Evolutionary conservation across 495 filamentous ascomycete genomes (phyloP).

Genomic region (Bryoglossum gracile): DNA sequence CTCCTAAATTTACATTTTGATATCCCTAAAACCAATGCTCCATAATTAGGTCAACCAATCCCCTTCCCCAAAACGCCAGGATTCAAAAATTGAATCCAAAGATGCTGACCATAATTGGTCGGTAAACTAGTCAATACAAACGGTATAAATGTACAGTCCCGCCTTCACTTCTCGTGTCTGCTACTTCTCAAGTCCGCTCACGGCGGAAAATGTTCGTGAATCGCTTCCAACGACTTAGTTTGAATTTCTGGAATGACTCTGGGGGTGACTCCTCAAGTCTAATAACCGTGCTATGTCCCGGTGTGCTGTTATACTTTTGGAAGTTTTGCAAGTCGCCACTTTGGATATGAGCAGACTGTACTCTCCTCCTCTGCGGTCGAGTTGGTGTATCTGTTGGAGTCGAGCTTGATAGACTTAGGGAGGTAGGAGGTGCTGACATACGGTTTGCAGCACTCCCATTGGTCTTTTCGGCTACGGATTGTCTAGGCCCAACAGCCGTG

Average conservation of each 20-base stretch:
- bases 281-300: background rate
- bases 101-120: too few relatives aligned
- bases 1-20: too few relatives aligned
- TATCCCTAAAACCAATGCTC: too few relatives aligned
- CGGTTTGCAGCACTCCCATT: background rate
- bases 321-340: constrained; percentile 11
- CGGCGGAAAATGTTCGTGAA: background rate
- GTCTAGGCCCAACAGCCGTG: background rate
- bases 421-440: background rate
- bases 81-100: too few relatives aligned
- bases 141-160: too few relatives aligned
- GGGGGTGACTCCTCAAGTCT: background rate
- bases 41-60: too few relatives aligned
- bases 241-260: background rate
- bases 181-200: too few relatives aligned
- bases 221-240: background rate
- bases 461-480: constrained; percentile 1
- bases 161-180: too few relatives aligned
- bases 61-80: too few relatives aligned
- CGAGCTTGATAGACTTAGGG: background rate
- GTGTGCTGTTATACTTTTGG: background rate
- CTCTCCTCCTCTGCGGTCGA: constrained; percentile 8
- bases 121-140: too few relatives aligned
- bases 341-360: constrained; percentile 19
- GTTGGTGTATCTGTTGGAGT: constrained; percentile 22